Conservation (phyloP, 2,329 filamentous ascomycete genomes). For the Calycina marina region DNA sequence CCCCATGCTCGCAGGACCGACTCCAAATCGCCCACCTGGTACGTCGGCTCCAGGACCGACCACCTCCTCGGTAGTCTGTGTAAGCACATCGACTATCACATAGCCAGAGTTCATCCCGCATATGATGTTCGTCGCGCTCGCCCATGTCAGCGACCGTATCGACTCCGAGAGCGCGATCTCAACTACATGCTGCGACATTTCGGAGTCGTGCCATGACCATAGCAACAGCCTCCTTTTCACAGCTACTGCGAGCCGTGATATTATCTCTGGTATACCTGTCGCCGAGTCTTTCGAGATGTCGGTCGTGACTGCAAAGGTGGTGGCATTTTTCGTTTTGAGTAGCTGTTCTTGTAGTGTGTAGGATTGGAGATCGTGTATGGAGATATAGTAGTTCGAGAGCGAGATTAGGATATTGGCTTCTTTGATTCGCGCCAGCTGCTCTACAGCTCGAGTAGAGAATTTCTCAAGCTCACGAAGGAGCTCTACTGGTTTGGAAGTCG, state of each 20-base stretch:
- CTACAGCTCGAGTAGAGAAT: constrained; percentile 79
- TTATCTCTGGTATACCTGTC: constrained; percentile 83
- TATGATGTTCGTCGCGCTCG: constrained; percentile 70
- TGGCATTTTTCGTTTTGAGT: constrained; percentile 72
- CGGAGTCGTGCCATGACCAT: constrained; percentile 95
- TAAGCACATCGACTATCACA: constrained; percentile 72
- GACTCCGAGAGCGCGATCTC: constrained; percentile 73
- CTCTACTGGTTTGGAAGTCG: constrained; percentile 49
- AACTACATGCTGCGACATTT: constrained; percentile 56
- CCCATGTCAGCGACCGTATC: constrained; percentile 84
- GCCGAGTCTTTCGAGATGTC: constrained; percentile 84
- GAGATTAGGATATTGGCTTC: constrained; percentile 87
- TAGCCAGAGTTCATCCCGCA: constrained; percentile 88
- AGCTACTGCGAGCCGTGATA: constrained; percentile 79
- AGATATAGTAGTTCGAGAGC: constrained; percentile 78
- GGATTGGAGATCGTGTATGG: constrained; percentile 75
- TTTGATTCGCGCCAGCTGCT: constrained; percentile 91
- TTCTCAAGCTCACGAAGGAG: constrained; percentile 84
- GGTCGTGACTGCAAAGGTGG: constrained; percentile 81
- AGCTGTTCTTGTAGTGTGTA: constrained; percentile 73
- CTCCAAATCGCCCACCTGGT: constrained; percentile 53
- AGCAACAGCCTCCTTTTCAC: constrained; percentile 80
- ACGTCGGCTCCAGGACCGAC: constrained; percentile 46
- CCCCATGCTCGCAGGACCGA: constrained; percentile 78
- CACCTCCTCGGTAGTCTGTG: constrained; percentile 61